Base-by-base conservation (phyloP, 1,139 yeast genomes). In the Hansenula sp. region DNA sequence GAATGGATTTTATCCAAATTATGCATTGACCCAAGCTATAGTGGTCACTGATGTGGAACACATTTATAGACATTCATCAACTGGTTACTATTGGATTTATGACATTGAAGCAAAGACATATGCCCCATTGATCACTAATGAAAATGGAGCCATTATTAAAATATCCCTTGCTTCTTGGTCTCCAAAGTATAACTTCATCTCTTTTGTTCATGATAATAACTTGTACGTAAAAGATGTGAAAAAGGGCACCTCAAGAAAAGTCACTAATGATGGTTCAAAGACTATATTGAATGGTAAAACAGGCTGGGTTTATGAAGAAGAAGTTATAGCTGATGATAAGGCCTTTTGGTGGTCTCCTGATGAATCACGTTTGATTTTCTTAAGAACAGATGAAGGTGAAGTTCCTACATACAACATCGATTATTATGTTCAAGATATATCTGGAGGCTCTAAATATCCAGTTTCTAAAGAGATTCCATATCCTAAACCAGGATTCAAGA, bases 291-390 rank as follows among this genome's bases (percentile, higher is more conserved):
- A 88, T 53, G 96, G 95, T 2, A 80, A 77, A 45, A 84, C 95
- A 0, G 96, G 88, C 55, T 88, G 96, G 96, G 86, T 87, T 2
- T 87, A 88, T 55, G 96, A 88, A 58, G 96, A 88, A 53, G 96
- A 88, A 55, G 86, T 88, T 2, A 60, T 79, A 17, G 69, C 74
- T 0, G 65, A 66, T 10, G 82, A 80, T 46, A 67, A 66, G 31
- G 75, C 89, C 13, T 53, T 84, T 18, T 87, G 94, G 89, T 87
- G 95, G 95, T 69, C 87, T 12, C 81, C 82, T 0, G 75, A 79
- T 51, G 84, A 82, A 46, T 56, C 71, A n/a, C 63, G 67, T 42
- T 55, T 88, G 27, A 75, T 85, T 0, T 87, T 68, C 55, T 68
- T 82, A 43, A 66, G 73, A 24, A 68, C 86, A n/a, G 76, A 86